These are phyloP conservation scores for Ogataea methylovora DNA, from an alignment of 805 yeast genomes.

Conservation along the genomic window DNA sequence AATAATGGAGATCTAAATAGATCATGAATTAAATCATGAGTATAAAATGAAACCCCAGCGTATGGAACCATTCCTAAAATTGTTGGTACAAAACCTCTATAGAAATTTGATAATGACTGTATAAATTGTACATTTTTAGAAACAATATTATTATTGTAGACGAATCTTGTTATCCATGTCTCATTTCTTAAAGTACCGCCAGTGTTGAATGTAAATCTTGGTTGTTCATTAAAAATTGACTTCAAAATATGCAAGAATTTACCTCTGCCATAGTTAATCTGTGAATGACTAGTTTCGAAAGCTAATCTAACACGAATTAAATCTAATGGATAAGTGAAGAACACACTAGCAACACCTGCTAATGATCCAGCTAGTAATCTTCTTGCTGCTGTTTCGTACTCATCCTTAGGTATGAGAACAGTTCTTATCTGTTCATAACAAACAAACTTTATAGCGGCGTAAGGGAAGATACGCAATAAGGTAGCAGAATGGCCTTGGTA, in stretches of 20 bases:
- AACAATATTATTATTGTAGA: slow-evolving; percentile 24
- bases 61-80: slow-evolving; percentile 94
- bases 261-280: slow-evolving; percentile 21
- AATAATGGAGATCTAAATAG: slow-evolving; percentile 58
- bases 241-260: slow-evolving; percentile 21
- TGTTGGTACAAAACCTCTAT: slow-evolving; percentile 92
- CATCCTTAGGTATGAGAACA: slow-evolving; percentile 64
- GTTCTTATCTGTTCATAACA: slow-evolving; percentile 90
- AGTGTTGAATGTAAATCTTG: slow-evolving; percentile 20
- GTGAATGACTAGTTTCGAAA: slow-evolving; percentile 54
- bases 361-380: slow-evolving; percentile 84
- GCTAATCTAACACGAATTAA: slow-evolving; percentile 87
- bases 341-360: slow-evolving; percentile 82
- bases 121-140: slow-evolving; percentile 26
- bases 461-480: slow-evolving; percentile 83
- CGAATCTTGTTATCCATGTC: slow-evolving; percentile 19
- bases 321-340: slow-evolving; percentile 88
- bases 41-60: slow-evolving; percentile 94
- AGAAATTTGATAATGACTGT: slow-evolving; percentile 57
- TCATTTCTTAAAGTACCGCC: slow-evolving; percentile 22
- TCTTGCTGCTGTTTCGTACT: slow-evolving; percentile 72
- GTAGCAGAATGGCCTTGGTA: slow-evolving; percentile 97
- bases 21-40: slow-evolving; percentile 90
- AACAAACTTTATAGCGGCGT: slow-evolving; percentile 94
- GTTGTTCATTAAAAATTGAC: slow-evolving; percentile 25